phyloP scores from a whole-genome alignment of 2,329 filamentous ascomycete species.

The Pseudocercospora fuligena region DNA sequence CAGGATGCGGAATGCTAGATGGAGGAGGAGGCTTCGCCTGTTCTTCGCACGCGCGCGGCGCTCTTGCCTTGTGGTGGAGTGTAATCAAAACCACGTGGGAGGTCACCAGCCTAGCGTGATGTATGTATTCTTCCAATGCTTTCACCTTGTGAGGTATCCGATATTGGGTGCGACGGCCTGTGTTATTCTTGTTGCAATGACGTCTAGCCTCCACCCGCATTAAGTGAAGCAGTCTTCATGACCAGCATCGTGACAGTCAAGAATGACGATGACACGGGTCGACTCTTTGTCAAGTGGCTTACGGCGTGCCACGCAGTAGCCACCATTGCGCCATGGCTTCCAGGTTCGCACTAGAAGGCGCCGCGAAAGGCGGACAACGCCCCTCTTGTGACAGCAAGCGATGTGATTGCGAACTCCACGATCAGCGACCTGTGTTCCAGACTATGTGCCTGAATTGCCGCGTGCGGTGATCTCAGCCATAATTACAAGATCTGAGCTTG shows the following conservation, averaged over 20 bases:
- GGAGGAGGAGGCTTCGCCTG: not conserved
- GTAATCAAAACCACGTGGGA: not conserved
- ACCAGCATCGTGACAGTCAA: not conserved
- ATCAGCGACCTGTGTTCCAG: not conserved
- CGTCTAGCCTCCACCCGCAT: not conserved
- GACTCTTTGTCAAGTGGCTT: no score
- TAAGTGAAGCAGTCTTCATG: not conserved
- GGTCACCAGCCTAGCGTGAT: not conserved
- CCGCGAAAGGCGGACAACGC: not conserved
- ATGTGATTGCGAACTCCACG: not conserved
- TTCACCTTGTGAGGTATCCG: not conserved
- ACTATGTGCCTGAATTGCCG: no score
- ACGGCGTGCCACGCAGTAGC: not conserved
- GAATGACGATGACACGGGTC: not conserved
- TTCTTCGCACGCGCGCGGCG: not conserved
- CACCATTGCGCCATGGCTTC: not conserved
- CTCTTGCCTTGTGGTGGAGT: not conserved
- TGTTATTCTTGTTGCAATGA: no score
- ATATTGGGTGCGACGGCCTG: not conserved
- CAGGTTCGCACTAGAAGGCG: not conserved
- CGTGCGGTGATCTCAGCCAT: not conserved
- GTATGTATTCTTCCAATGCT: not conserved
- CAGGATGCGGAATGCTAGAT: not conserved
- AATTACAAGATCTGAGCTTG: not conserved
- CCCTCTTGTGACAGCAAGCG: not conserved